Base-by-base conservation (phyloP, 2,329 filamentous ascomycete genomes). In the Pestalotiopsis fici region DNA sequence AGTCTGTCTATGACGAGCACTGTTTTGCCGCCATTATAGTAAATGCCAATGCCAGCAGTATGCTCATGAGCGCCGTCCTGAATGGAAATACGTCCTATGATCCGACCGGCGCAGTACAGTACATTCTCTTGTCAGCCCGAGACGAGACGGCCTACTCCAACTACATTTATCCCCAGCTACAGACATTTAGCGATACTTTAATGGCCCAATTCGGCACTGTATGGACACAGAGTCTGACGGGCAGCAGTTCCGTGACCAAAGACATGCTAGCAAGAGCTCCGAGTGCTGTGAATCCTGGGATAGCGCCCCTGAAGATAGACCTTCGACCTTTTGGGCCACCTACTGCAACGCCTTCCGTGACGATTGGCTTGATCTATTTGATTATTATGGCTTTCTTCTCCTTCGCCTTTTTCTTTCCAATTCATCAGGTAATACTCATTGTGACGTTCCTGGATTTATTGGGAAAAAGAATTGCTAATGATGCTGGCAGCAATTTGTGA, bases 311-410 rank as follows among this genome's bases (percentile, higher is more conserved):
- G 43, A 65, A 69, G 35, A 73, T 85, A 75, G 88, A 91, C 67
- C 80, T 91, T 4, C 81, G 89, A 2, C 88, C 88, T 0, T 91
- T 91, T 74, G 78, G 74, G 18, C 88, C 88, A 0, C 80, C 85
- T 5, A 82, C 82, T 2, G 79, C 83, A 0, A 87, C 85, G 2
- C 89, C 89, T 0, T 83, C 88, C 1, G 85, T 91, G 2, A 86
- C 83, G 1, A 89, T 91, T 65, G 88, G 88, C 0, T 77, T 91
- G 31, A 91, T 91, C 71, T 91, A 91, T 73, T 79, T 91, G 1
- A 91, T 91, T 72, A 91, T 91, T 72, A 82, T 91, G 54, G 87
- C 88, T 0, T 91, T 91, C 79, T 91, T 91, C 80, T 88, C 84
- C 31, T 91, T 89, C 75, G 82, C 85, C 0, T 91, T 91, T 78